A percentile compares a stretch with the other conserved stretches of the same genome.
Conservation (phyloP, 352 stramenopile genomes). For the Globisporangium irregulare region DNA sequence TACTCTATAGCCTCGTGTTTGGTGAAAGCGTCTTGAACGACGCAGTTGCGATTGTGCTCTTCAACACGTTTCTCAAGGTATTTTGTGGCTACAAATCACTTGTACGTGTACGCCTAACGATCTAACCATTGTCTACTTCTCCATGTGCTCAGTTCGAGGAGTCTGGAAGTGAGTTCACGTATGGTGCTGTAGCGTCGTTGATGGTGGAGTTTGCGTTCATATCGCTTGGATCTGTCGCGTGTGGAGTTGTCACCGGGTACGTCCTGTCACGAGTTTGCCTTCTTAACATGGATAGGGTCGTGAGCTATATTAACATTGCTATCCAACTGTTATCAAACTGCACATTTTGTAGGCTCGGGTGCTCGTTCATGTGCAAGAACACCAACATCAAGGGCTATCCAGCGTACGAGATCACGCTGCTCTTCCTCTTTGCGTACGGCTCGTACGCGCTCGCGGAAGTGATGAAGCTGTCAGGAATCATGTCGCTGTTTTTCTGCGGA, state of each 20-base stretch:
- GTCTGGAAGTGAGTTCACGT: constrained; percentile 72
- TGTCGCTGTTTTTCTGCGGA: constrained; percentile 91
- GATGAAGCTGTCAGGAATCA: constrained; percentile 85
- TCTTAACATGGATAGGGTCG: neutral
- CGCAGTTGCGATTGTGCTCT: constrained; percentile 96
- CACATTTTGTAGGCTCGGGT: constrained; percentile 43
- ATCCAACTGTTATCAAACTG: neutral
- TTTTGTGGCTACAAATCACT: too few species aligned
- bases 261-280: neutral
- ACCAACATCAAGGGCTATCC: constrained; percentile 81
- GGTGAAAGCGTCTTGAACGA: constrained; percentile 98
- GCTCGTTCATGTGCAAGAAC: constrained; percentile 78
- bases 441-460: constrained; percentile 66
- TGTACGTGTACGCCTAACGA: neutral
- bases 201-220: constrained; percentile 79
- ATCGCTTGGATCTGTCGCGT: constrained; percentile 73
- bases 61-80: constrained; percentile 94
- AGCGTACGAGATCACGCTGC: constrained; percentile 69
- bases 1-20: constrained; percentile 94
- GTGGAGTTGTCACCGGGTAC: constrained; percentile 71
- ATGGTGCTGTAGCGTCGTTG: constrained; percentile 49
- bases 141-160: constrained; percentile 51
- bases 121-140: neutral
- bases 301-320: neutral
- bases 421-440: constrained; percentile 71